Conservation (phyloP, 345 rosid species). For the Dimocarpus longan region DNA sequence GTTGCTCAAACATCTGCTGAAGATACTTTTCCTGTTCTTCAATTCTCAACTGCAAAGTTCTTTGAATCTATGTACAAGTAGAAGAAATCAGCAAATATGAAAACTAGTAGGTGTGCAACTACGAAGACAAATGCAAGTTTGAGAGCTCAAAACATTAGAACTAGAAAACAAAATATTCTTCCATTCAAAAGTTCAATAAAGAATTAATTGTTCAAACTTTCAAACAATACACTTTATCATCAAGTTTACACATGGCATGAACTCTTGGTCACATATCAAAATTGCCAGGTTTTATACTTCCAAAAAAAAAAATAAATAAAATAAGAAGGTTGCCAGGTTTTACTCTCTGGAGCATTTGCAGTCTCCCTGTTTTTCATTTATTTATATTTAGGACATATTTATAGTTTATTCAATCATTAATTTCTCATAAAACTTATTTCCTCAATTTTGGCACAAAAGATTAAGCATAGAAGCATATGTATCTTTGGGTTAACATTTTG, state of each 20-base stretch:
- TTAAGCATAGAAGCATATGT: background rate
- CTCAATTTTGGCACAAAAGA: background rate
- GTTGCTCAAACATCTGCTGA: slow-evolving; percentile 65
- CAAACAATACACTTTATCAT: too few relatives aligned
- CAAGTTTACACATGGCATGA: background rate
- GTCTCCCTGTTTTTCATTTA: background rate
- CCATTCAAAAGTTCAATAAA: too few relatives aligned
- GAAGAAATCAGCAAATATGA: background rate
- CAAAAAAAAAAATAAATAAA: too few relatives aligned
- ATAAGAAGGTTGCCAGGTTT: too few relatives aligned
- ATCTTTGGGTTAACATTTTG: background rate
- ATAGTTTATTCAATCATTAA: background rate
- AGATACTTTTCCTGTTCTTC: slow-evolving; percentile 83
- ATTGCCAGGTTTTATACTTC: background rate
- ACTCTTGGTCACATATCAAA: background rate
- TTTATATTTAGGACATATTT: background rate
- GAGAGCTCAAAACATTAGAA: slow-evolving; percentile 20
- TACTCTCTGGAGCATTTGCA: background rate
- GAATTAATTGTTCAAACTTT: too few relatives aligned
- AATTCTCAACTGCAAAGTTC: slow-evolving; percentile 71
- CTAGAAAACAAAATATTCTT: background rate
- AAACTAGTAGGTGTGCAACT: background rate
- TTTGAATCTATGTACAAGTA: slow-evolving; percentile 63
- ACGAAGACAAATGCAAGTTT: background rate
- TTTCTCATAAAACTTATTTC: background rate